Conservation (phyloP, 371 early-diverging fungal species). For the Lichtheimia ornata region DNA sequence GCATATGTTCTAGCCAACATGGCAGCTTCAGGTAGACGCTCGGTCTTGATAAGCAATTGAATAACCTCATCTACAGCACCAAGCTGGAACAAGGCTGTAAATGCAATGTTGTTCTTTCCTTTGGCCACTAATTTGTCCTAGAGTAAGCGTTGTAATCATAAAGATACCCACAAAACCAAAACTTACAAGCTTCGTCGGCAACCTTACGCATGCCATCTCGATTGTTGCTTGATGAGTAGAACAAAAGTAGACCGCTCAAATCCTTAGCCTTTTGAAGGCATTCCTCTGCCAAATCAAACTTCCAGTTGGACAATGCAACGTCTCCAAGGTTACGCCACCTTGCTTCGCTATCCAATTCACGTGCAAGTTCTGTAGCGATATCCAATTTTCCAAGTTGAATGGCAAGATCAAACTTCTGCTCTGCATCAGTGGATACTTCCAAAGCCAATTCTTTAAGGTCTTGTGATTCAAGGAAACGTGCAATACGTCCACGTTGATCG, state of each 20-base stretch:
- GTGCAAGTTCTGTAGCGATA: conserved; percentile 86
- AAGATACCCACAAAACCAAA: not conserved
- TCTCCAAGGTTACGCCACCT: conserved; percentile 95
- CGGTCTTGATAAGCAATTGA: conserved; percentile 80
- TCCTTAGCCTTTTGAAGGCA: conserved; percentile 89
- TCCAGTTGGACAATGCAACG: conserved; percentile 86
- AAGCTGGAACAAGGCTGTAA: conserved; percentile 77
- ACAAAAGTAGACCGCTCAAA: conserved; percentile 82
- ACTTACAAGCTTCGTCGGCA: conserved; percentile 74
- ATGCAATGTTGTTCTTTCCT: conserved; percentile 90
- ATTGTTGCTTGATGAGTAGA: conserved; percentile 90
- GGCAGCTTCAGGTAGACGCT: conserved; percentile 95
- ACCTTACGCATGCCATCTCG: conserved; percentile 72
- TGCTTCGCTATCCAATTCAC: conserved; percentile 74
- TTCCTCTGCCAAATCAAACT: conserved; percentile 87
- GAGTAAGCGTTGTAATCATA: not conserved
- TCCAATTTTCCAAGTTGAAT: conserved; percentile 84
- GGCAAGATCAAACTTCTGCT: conserved; percentile 95
- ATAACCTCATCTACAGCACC: conserved; percentile 79
- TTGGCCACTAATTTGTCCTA: conserved; percentile 46
- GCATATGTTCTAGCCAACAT: conserved; percentile 90
- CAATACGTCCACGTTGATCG: conserved; percentile 88
- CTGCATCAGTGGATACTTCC: conserved; percentile 88
- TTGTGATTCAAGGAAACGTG: conserved; percentile 93
- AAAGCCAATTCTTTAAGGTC: conserved; percentile 90